A percentile compares a stretch with the other conserved stretches of the same genome.
Evolutionary conservation across 345 rosid species (phyloP).

Genomic region (Dovyalis caffra): DNA sequence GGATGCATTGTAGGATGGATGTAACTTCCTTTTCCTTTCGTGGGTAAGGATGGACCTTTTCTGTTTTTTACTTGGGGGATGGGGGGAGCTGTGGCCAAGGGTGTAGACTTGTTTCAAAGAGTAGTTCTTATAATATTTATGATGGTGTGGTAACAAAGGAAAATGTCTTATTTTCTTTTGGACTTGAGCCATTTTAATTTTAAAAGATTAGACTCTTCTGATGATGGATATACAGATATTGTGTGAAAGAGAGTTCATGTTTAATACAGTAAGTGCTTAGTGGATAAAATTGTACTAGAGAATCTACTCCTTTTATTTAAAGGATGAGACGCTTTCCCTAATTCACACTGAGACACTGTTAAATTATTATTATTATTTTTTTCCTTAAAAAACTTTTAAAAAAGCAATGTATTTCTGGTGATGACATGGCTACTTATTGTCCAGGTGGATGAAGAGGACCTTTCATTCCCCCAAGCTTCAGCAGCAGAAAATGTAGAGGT

Average conservation of each 20-base stretch:
- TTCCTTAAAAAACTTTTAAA: background rate
- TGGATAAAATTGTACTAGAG: background rate
- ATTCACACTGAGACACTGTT: background rate
- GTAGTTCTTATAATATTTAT: background rate
- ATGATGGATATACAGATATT: background rate
- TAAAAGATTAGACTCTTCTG: background rate
- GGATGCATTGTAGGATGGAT: background rate
- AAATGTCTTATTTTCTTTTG: background rate
- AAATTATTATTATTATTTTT: background rate
- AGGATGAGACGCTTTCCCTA: background rate
- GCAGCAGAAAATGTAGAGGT: slow-evolving; percentile 54
- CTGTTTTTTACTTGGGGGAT: background rate
- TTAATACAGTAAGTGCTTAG: background rate
- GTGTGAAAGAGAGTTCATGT: background rate
- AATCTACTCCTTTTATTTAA: background rate
- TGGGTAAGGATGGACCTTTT: background rate
- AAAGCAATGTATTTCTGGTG: slow-evolving; percentile 5
- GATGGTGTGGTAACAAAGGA: background rate
- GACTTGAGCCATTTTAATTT: background rate
- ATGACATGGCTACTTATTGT: slow-evolving; percentile 14
- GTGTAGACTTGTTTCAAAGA: background rate
- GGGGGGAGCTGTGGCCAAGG: background rate
- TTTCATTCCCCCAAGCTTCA: slow-evolving; percentile 49
- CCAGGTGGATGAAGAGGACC: slow-evolving; percentile 62
- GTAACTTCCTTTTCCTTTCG: background rate